Evolutionary conservation across 1,139 yeast species (phyloP).

Genomic region (Yueomyces sp.): DNA sequence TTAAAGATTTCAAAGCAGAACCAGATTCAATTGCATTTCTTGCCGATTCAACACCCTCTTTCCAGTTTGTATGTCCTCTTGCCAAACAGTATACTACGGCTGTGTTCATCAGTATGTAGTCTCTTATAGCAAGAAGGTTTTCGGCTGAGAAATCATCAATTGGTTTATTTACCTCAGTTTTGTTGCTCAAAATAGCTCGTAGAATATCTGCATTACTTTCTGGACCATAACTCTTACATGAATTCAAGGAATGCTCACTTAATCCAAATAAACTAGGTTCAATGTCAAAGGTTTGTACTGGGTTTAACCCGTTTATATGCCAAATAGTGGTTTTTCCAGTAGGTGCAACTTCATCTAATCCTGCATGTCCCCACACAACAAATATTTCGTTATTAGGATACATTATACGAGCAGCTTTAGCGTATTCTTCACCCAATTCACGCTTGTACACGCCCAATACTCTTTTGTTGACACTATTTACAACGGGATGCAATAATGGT

Average conservation of each 20-base stretch:
- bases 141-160: slow-evolving; percentile 29
- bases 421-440: slow-evolving; percentile 68
- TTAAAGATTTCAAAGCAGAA: slow-evolving; percentile 46
- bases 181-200: neutral
- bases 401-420: slow-evolving; percentile 51
- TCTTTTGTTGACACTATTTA: slow-evolving; percentile 47
- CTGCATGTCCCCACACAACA: slow-evolving; percentile 87
- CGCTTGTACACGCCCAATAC: slow-evolving; percentile 83
- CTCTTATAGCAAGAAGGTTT: slow-evolving; percentile 47
- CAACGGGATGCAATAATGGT: slow-evolving; percentile 75
- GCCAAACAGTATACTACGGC: slow-evolving; percentile 77
- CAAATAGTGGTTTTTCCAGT: slow-evolving; percentile 72
- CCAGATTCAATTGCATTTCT: slow-evolving; percentile 56
- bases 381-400: slow-evolving; percentile 37
- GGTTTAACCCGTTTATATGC: slow-evolving; percentile 44
- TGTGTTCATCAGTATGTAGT: slow-evolving; percentile 76
- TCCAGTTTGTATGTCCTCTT: slow-evolving; percentile 58
- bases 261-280: slow-evolving; percentile 70
- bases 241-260: slow-evolving; percentile 52
- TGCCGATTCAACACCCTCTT: slow-evolving; percentile 66
- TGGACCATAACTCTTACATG: slow-evolving; percentile 80
- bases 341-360: slow-evolving; percentile 88
- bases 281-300: slow-evolving; percentile 29
- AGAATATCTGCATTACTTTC: slow-evolving; percentile 63
- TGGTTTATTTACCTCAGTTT: slow-evolving; percentile 35